Evolutionary conservation across 495 filamentous ascomycete species (phyloP).

Genomic region (Penicillium atrosanguineum): DNA sequence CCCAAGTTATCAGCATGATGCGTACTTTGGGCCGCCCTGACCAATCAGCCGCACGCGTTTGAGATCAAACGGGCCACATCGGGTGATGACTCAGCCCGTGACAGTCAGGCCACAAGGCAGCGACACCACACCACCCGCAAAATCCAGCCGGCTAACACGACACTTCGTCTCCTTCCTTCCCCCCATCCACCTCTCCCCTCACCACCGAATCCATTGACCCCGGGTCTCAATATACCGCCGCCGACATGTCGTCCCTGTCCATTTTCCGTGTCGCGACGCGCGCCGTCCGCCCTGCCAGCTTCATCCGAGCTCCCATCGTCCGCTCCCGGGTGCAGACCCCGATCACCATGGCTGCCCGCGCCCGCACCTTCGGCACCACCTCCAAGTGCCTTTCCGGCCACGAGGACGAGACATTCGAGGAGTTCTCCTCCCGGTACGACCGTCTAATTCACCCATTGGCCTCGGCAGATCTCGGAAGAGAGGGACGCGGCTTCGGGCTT

Average conservation of each 20-base stretch:
- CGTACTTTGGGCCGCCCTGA: conserved; percentile 7
- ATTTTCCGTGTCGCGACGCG: conserved; percentile 70
- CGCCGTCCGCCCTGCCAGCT: conserved; percentile 59
- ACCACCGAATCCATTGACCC: conserved; percentile 21
- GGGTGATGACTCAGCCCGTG: conserved; percentile 22
- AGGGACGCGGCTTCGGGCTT: conserved; percentile 2
- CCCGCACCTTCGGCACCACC: conserved; percentile 68
- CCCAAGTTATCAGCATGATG: conserved; percentile 5
- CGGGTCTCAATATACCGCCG: conserved; percentile 24
- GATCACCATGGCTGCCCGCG: conserved; percentile 47
- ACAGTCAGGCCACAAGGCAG: conserved; percentile 25
- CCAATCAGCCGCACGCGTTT: conserved; percentile 32
- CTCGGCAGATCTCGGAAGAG: conserved; percentile 1
- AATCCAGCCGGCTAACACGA: conserved; percentile 35
- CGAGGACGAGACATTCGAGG: conserved; percentile 95
- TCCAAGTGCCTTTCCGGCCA: conserved; percentile 57
- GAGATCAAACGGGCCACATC: conserved; percentile 24
- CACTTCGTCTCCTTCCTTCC: conserved; percentile 36
- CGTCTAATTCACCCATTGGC: conserved; percentile 29
- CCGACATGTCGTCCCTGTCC: conserved; percentile 64
- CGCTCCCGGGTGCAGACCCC: conserved; percentile 56
- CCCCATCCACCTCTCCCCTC: conserved; percentile 26
- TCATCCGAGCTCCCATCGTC: conserved; percentile 56
- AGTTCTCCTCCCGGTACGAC: conserved; percentile 95
- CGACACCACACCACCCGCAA: conserved; percentile 47